Evolutionary conservation across 805 yeast genomes (phyloP), one percentile per base, ranked within the genome.

Genomic region (Torulaspora gathmanii): DNA sequence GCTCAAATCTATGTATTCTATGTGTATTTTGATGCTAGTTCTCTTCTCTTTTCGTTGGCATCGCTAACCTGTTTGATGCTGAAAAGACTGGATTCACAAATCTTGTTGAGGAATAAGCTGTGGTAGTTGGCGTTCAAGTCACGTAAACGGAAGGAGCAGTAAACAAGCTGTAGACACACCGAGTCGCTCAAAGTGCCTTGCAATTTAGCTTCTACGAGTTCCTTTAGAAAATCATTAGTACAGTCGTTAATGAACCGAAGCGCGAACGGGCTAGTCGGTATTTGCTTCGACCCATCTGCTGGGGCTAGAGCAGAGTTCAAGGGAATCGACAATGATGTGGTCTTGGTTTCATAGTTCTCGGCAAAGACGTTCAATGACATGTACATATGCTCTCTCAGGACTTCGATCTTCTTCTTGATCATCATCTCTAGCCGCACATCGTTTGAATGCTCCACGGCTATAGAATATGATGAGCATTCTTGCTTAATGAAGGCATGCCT

Each of bases 71-170:
- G 61, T 8, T 52, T 54, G 9, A 46, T 44, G 4, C 58, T 42
- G 37, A 60, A 63, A 2, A 64, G 36, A 1, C 42, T 39, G 0
- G 57, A 45, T 34, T 64, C 65, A 8, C 43, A 22, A 1, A 64
- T 42, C 46, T 58, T 58, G 50, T 64, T 61, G 5, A 64, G 34
- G 50, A 65, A 59, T 10, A 64, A 44, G 27, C 47, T 49, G 41
- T 64, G 67, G 46, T 60, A 65, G 42, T 65, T 65, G 23, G 40
- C 44, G 33, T 64, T 65, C 9, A 59, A 47, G 31, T 64, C 69
- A 5, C 84, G 81, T 42, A 91, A 70, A 29, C 95, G 82, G 60
- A 84, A 88, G n/a, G 95, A 83, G 53, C 96, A 86, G 66, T 90
- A 91, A 1, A 87, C 80, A 30, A 90, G 66, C 65, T 91, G 99